These are phyloP conservation scores for Arthrobotrys conoides DNA, from an alignment of 2,329 filamentous ascomycete genomes.

Conservation along the genomic window DNA sequence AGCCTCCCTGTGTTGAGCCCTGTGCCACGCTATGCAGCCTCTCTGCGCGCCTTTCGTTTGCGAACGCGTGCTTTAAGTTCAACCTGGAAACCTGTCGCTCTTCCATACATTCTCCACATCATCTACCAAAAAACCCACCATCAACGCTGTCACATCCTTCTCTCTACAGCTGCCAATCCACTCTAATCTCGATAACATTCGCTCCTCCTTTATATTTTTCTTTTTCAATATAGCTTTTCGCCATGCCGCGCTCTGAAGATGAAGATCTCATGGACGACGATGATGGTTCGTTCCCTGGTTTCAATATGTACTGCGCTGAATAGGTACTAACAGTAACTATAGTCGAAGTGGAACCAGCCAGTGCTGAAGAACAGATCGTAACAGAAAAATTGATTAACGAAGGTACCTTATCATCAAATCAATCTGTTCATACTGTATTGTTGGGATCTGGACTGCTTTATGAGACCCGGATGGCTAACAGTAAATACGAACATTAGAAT, in stretches of 20 bases:
- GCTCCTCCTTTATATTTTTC: background rate
- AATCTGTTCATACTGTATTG: background rate
- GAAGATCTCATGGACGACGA: conserved; percentile 57
- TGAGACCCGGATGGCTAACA: background rate
- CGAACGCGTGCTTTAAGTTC: conserved; percentile 43
- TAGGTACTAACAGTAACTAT: conserved; percentile 28
- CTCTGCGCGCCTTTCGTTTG: conserved; percentile 44
- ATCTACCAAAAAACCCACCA: conserved; percentile 66
- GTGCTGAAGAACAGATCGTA: conserved; percentile 69
- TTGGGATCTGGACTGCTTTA: background rate
- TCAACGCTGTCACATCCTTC: conserved; percentile 70
- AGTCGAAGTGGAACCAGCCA: conserved; percentile 43
- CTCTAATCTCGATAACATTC: background rate
- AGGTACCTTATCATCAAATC: conserved; percentile 70
- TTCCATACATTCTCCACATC: conserved; percentile 17
- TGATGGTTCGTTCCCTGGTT: conserved; percentile 61
- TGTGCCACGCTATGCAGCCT: background rate
- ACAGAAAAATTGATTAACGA: conserved; percentile 87
- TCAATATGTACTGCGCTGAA: background rate
- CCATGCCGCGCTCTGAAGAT: conserved; percentile 57
- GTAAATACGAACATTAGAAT: conserved; percentile 76
- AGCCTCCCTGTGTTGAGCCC: background rate
- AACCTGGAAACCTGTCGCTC: conserved; percentile 47
- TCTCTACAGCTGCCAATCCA: conserved; percentile 63
- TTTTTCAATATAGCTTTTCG: background rate